Conservation (phyloP, 495 filamentous ascomycete species). For the Bryoglossum gracile region DNA sequence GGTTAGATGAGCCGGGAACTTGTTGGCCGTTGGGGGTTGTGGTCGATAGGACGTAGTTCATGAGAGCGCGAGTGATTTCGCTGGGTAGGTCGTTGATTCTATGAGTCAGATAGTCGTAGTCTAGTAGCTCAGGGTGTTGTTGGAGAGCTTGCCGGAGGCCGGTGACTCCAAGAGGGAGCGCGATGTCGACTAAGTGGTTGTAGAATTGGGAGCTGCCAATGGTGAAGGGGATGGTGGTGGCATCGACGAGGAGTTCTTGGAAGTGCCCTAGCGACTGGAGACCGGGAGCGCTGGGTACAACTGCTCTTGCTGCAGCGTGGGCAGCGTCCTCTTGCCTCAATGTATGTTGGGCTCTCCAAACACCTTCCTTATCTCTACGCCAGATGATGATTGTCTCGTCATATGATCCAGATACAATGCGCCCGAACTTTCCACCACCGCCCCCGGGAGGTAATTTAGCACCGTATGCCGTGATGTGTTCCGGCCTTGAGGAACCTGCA, state of each 20-base stretch:
- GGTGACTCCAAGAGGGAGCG: conserved; percentile 34
- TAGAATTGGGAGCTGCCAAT: conserved; percentile 13
- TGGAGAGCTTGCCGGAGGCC: conserved; percentile 37
- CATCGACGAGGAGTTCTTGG: not conserved
- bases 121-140: conserved; percentile 34
- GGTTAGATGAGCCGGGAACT: too few species aligned
- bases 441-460: conserved; percentile 83
- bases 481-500: conserved; percentile 66
- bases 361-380: conserved; percentile 73
- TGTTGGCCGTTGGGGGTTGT: conserved; percentile 15
- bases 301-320: conserved; percentile 27
- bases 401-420: conserved; percentile 93
- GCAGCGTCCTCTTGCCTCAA: conserved; percentile 62
- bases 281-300: not conserved
- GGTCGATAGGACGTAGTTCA: conserved; percentile 35
- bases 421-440: conserved; percentile 74
- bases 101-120: conserved; percentile 1
- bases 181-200: conserved; percentile 14
- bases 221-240: conserved; percentile 3
- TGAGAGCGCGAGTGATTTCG: conserved; percentile 1
- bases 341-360: conserved; percentile 66
- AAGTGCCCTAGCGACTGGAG: not conserved
- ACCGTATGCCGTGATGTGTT: conserved; percentile 69
- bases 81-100: not conserved
- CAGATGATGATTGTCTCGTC: conserved; percentile 94